These are phyloP conservation scores for Chlorokybus atmophyticus DNA, from an alignment of 139 green algal species.

Conservation along the genomic window DNA sequence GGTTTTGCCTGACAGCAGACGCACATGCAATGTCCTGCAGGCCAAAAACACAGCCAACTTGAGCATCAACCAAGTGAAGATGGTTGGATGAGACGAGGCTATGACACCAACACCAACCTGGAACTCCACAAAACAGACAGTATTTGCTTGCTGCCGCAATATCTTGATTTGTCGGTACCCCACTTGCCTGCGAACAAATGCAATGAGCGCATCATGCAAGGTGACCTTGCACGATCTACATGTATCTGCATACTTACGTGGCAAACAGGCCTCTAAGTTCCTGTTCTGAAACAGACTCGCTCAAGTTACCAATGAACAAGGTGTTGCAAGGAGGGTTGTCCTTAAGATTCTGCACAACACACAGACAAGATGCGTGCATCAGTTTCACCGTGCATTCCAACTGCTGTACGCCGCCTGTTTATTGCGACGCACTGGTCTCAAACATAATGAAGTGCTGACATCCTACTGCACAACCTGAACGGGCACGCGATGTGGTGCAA, in stretches of 20 bases:
- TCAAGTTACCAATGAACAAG: constrained; percentile 82
- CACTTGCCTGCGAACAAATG: constrained; percentile 24
- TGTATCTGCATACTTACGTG: too few species aligned
- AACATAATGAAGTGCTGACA: too few species aligned
- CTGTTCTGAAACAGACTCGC: constrained; percentile 38
- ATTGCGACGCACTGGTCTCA: too few species aligned
- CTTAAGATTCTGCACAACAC: constrained; percentile 55
- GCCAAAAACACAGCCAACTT: not conserved
- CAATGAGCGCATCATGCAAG: constrained; percentile 5
- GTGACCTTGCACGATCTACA: not conserved
- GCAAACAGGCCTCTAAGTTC: constrained; percentile 59
- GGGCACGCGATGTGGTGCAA: too few species aligned
- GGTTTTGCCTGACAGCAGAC: constrained; percentile 46
- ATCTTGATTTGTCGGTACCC: constrained; percentile 75
- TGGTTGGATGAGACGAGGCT: too few species aligned
- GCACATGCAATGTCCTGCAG: constrained; percentile 41
- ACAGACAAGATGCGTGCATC: too few species aligned
- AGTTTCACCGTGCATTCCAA: too few species aligned
- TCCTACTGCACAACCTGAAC: too few species aligned
- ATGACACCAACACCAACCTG: constrained; percentile 11
- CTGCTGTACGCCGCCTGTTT: too few species aligned
- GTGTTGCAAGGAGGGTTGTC: constrained; percentile 93
- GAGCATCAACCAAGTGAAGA: not conserved
- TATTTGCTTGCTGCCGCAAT: constrained; percentile 34
- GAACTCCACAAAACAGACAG: constrained; percentile 82